phyloP scores from a whole-genome alignment of 2,329 filamentous ascomycete species.

The Cladosporium sp. region DNA sequence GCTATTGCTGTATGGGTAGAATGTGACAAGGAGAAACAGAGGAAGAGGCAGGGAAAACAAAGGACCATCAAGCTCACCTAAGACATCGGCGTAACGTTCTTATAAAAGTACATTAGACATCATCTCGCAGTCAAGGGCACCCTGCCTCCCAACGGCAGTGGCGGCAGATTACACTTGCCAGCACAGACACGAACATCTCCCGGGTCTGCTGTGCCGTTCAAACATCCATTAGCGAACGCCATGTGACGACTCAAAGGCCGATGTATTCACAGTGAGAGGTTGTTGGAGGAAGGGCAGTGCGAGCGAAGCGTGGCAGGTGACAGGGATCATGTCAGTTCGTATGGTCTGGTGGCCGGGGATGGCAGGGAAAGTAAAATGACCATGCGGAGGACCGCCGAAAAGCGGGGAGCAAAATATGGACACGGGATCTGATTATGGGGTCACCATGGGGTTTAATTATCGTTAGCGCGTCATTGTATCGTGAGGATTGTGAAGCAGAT shows the following conservation, averaged over 20 bases:
- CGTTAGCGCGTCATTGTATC: background rate
- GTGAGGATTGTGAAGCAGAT: background rate
- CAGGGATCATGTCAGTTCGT: background rate
- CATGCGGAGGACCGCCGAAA: background rate
- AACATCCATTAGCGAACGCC: background rate
- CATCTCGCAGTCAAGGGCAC: background rate
- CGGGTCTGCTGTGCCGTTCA: background rate
- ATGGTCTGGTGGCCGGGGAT: background rate
- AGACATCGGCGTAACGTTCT: constrained; percentile 7
- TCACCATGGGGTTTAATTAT: background rate
- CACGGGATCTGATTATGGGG: background rate
- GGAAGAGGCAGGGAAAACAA: constrained; percentile 1
- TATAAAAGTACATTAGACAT: background rate
- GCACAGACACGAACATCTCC: background rate
- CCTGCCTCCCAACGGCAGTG: constrained; percentile 3
- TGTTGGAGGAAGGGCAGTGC: background rate
- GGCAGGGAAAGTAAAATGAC: background rate
- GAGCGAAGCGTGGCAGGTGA: background rate
- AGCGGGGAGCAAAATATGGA: background rate
- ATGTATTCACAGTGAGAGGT: background rate
- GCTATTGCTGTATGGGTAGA: background rate
- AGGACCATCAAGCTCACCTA: constrained; percentile 4
- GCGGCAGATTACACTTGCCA: background rate
- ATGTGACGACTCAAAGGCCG: background rate
- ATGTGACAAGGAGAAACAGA: background rate